These are phyloP conservation scores for Fusarium tjaetaba DNA, from an alignment of 2,329 filamentous ascomycete genomes.

Conservation along the genomic window DNA sequence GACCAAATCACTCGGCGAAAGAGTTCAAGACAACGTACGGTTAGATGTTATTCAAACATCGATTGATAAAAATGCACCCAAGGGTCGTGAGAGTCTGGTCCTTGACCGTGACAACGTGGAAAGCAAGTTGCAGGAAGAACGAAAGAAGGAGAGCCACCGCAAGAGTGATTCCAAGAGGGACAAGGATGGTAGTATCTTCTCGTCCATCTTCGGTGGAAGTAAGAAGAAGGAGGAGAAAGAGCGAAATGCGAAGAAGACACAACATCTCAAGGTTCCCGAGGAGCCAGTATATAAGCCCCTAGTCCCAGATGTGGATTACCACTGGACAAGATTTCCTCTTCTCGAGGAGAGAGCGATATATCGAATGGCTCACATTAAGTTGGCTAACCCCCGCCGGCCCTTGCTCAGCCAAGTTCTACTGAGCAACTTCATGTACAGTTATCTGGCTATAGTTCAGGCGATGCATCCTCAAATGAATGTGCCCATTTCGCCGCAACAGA, in stretches of 20 bases:
- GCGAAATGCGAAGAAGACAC: slow-evolving; percentile 75
- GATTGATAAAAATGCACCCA: slow-evolving; percentile 73
- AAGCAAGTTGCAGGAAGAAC: slow-evolving; percentile 78
- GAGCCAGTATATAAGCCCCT: slow-evolving; percentile 78
- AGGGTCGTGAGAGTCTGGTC: slow-evolving; percentile 83
- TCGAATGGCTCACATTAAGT: slow-evolving; percentile 97
- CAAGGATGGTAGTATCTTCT: slow-evolving; percentile 92
- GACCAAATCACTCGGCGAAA: slow-evolving; percentile 64
- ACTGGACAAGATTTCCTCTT: slow-evolving; percentile 95
- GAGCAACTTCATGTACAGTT: slow-evolving; percentile 99
- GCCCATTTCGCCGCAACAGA: slow-evolving; percentile 82
- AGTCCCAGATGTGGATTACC: slow-evolving; percentile 90
- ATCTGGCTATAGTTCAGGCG: slow-evolving; percentile 96
- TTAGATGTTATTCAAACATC: slow-evolving; percentile 89
- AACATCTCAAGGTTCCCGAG: slow-evolving; percentile 80
- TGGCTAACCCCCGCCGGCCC: slow-evolving; percentile 94
- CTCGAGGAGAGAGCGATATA: slow-evolving; percentile 97
- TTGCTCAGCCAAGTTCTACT: slow-evolving; percentile 94
- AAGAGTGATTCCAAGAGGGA: slow-evolving; percentile 88
- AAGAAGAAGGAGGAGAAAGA: slow-evolving; percentile 90
- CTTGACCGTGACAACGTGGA: slow-evolving; percentile 81
- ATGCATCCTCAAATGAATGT: slow-evolving; percentile 98
- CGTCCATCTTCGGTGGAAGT: slow-evolving; percentile 88
- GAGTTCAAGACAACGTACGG: slow-evolving; percentile 79
- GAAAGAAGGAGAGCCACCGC: slow-evolving; percentile 80